phyloP scores from a whole-genome alignment of 2,329 filamentous ascomycete species.

The Westerdykella sp. region DNA sequence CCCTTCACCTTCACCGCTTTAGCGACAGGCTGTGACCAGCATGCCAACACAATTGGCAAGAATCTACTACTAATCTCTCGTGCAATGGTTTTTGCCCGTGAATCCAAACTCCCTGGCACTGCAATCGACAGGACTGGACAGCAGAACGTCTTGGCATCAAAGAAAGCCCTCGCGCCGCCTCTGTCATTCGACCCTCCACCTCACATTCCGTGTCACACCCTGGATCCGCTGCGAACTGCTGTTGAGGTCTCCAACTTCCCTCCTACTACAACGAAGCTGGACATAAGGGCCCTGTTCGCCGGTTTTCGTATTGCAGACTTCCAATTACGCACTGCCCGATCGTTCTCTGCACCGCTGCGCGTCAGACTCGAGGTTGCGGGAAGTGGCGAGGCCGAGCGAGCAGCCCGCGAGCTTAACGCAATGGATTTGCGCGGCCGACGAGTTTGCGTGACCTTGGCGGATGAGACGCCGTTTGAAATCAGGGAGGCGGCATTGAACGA shows the following conservation, averaged over 20 bases:
- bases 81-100: no score
- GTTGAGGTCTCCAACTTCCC: slow-evolving; percentile 12
- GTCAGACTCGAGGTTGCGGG: slow-evolving; percentile 4
- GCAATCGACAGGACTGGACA: no score
- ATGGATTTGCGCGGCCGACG: slow-evolving; percentile 2
- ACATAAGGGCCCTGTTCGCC: slow-evolving; percentile 7
- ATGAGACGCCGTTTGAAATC: slow-evolving; percentile 2
- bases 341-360: slow-evolving; percentile 9
- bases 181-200: background rate
- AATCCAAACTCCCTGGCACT: no score
- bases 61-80: no score
- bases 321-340: slow-evolving; percentile 2
- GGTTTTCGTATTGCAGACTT: slow-evolving; percentile 9
- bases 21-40: no score
- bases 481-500: slow-evolving; percentile 5
- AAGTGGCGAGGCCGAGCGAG: slow-evolving; percentile 5
- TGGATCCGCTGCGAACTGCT: slow-evolving; percentile 1
- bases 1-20: no score
- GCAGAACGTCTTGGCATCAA: no score
- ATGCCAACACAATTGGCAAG: no score
- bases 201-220: background rate
- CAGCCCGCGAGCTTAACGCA: slow-evolving; percentile 6
- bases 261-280: slow-evolving; percentile 3
- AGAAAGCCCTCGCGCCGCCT: no score
- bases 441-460: slow-evolving; percentile 3